phyloP scores from a whole-genome alignment of 2,329 filamentous ascomycete species.

The Leptographium lundbergii region DNA sequence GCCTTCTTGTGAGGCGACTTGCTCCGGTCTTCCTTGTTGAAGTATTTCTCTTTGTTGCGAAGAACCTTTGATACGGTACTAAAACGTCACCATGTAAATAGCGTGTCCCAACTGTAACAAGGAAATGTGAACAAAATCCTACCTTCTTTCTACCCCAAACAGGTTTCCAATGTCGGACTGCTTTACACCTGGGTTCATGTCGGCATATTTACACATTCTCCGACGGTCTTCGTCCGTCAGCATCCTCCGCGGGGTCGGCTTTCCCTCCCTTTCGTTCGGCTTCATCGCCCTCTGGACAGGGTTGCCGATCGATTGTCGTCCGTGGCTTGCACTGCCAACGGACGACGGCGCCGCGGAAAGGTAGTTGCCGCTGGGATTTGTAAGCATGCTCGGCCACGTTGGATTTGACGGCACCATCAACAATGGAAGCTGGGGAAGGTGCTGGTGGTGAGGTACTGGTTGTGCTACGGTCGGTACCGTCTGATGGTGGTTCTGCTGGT shows the following conservation, averaged over 20 bases:
- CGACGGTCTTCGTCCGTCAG: slow-evolving; percentile 83
- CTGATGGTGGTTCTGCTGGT: background rate
- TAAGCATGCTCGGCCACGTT: slow-evolving; percentile 73
- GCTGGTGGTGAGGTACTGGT: slow-evolving; percentile 23
- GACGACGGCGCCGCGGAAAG: slow-evolving; percentile 41
- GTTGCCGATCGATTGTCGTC: slow-evolving; percentile 18
- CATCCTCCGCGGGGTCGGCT: slow-evolving; percentile 65
- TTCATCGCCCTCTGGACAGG: slow-evolving; percentile 38
- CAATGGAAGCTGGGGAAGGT: slow-evolving; percentile 48
- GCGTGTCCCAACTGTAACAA: background rate
- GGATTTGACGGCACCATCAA: slow-evolving; percentile 56
- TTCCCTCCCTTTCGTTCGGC: slow-evolving; percentile 28
- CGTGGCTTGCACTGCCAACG: background rate
- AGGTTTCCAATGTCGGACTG: slow-evolving; percentile 93
- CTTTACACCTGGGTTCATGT: slow-evolving; percentile 80
- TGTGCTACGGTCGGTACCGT: slow-evolving; percentile 26
- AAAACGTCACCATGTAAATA: background rate
- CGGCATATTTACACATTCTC: slow-evolving; percentile 86
- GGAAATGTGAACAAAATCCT: slow-evolving; percentile 15
- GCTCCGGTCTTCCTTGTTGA: slow-evolving; percentile 67
- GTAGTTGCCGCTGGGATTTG: slow-evolving; percentile 50
- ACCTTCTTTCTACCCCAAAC: slow-evolving; percentile 98
- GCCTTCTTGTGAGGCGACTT: slow-evolving; percentile 68
- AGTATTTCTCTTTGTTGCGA: slow-evolving; percentile 86
- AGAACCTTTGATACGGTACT: slow-evolving; percentile 99